These are phyloP conservation scores for Nakaseomyces nivariensis DNA, from an alignment of 1,139 yeast species.

Conservation along the genomic window DNA sequence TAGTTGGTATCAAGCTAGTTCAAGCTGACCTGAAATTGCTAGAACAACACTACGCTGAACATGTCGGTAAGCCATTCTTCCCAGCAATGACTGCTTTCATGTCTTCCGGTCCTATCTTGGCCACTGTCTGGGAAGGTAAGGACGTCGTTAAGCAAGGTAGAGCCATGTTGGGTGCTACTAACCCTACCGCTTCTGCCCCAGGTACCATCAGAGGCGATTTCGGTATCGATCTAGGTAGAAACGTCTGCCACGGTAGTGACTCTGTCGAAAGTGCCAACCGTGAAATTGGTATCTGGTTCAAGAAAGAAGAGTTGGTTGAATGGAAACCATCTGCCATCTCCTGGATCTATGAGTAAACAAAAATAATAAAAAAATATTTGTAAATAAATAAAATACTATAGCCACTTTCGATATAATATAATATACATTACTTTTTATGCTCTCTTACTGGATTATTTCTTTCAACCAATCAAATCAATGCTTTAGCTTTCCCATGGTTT, in stretches of 20 bases:
- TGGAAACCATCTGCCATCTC: slow-evolving; percentile 78
- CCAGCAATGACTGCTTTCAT: slow-evolving; percentile 91
- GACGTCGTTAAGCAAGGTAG: slow-evolving; percentile 99
- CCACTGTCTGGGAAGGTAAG: slow-evolving; percentile 99
- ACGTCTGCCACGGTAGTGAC: slow-evolving; percentile 99
- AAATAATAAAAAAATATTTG: not conserved
- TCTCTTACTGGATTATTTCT: not conserved
- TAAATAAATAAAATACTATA: too few relatives aligned
- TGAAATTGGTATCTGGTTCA: slow-evolving; percentile 97
- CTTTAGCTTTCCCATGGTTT: too few relatives aligned
- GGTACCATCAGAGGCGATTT: slow-evolving; percentile 99
- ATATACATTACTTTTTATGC: not conserved
- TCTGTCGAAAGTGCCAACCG: slow-evolving; percentile 95
- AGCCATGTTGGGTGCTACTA: slow-evolving; percentile 96
- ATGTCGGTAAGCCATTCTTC: slow-evolving; percentile 94
- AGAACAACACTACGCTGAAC: slow-evolving; percentile 92
- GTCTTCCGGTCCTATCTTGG: slow-evolving; percentile 97
- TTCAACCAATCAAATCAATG: not conserved
- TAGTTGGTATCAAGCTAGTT: slow-evolving; percentile 89
- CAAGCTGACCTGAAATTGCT: slow-evolving; percentile 80
- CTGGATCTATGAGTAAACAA: slow-evolving; percentile 84
- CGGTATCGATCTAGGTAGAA: slow-evolving; percentile 96
- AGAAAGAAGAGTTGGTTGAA: slow-evolving; percentile 88
- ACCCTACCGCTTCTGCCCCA: slow-evolving; percentile 95
- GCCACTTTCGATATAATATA: too few relatives aligned